Conservation (phyloP, 306 rosid genomes). For the Begonia peltatifolia region DNA sequence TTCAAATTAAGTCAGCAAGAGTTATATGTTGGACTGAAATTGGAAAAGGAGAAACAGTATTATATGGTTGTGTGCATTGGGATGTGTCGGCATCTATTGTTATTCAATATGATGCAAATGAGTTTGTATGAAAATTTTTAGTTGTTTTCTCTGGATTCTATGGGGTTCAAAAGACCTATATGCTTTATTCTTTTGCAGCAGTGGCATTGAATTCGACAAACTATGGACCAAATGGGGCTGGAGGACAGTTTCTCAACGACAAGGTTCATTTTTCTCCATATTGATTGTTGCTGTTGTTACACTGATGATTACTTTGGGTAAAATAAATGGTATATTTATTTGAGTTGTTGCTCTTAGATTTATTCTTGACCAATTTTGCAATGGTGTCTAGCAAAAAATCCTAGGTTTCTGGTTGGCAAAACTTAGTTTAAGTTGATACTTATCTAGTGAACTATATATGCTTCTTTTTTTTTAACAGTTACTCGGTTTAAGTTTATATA, state of each 20-base stretch:
- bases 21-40: no score
- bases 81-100: constrained; percentile 3
- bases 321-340: no score
- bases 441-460: no score
- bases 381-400: no score
- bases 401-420: no score
- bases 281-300: not conserved
- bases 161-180: constrained; percentile 44
- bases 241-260: constrained; percentile 57
- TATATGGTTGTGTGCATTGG: constrained; percentile 5
- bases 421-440: no score
- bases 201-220: constrained; percentile 42
- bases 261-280: constrained; percentile 47
- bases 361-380: no score
- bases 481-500: no score
- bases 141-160: constrained; percentile 62
- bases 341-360: no score
- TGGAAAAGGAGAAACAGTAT: not conserved
- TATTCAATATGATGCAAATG: constrained; percentile 20
- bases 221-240: constrained; percentile 64
- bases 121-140: constrained; percentile 20
- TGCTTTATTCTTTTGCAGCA: constrained; percentile 73
- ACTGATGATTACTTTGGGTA: no score
- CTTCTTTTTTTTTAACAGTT: no score
- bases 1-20: no score